Percentiles rank a stretch among this genome's conserved stretches.
These are phyloP conservation scores for Daldinia concentrica DNA, from an alignment of 495 filamentous ascomycete species.

Conservation along the genomic window DNA sequence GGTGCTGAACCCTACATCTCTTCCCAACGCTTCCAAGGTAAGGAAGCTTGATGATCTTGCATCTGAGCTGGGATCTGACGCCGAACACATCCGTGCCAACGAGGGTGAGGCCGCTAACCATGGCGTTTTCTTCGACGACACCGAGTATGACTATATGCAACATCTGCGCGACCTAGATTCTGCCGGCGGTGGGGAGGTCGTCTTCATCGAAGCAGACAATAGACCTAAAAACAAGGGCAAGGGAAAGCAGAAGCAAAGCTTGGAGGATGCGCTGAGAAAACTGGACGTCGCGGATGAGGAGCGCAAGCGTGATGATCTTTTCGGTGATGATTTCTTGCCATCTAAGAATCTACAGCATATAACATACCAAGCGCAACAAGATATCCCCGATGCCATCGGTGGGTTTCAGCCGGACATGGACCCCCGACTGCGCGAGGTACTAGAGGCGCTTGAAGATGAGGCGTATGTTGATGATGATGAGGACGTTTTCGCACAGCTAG, in stretches of 20 bases:
- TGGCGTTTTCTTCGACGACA: constrained; percentile 87
- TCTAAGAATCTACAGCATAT: constrained; percentile 74
- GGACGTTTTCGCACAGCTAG: constrained; percentile 81
- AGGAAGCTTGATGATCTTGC: constrained; percentile 77
- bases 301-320: constrained; percentile 60
- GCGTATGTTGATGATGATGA: constrained; percentile 92
- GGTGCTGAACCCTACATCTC: constrained; percentile 70
- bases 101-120: constrained; percentile 96
- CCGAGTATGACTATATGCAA: constrained; percentile 99
- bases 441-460: constrained; percentile 96
- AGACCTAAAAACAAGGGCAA: constrained; percentile 67
- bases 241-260: constrained; percentile 66
- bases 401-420: constrained; percentile 99
- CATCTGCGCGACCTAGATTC: constrained; percentile 85
- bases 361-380: constrained; percentile 93
- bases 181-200: constrained; percentile 65
- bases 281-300: constrained; percentile 64
- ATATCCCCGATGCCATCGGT: constrained; percentile 87
- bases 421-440: constrained; percentile 85
- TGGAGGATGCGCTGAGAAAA: constrained; percentile 84
- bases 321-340: constrained; percentile 75
- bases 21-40: constrained; percentile 62
- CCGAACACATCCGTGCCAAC: constrained; percentile 73
- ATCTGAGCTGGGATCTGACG: constrained; percentile 74
- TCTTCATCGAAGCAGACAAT: constrained; percentile 78